Percentiles rank a stretch among this genome's conserved stretches.
These are phyloP conservation scores for Saccharomycopsis fodiens DNA, from an alignment of 805 yeast species.

Conservation along the genomic window DNA sequence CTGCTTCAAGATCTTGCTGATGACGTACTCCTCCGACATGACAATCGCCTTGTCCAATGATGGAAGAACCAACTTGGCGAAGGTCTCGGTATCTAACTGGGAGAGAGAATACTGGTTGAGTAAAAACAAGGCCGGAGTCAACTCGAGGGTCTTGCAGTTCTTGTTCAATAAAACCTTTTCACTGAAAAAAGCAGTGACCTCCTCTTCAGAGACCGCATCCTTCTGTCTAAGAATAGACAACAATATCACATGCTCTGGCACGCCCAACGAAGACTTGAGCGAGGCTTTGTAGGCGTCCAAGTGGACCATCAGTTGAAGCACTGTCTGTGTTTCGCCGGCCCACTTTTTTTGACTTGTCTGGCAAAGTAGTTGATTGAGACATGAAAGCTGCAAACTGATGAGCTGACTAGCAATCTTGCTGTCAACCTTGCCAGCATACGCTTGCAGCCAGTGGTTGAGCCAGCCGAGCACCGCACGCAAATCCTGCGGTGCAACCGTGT, in stretches of 20 bases:
- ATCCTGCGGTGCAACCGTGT: conserved; percentile 8
- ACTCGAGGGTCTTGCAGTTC: conserved; percentile 35
- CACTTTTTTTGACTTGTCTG: background rate
- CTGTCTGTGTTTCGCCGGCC: background rate
- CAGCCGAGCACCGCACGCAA: conserved; percentile 6
- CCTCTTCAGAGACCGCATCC: background rate
- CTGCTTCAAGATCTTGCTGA: conserved; percentile 45
- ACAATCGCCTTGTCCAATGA: conserved; percentile 65
- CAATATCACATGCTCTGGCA: conserved; percentile 10
- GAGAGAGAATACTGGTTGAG: conserved; percentile 34
- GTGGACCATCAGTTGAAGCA: background rate
- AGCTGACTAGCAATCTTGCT: background rate
- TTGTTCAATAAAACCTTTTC: conserved; percentile 42
- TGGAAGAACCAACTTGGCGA: conserved; percentile 41
- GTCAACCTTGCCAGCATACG: background rate
- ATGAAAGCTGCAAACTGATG: conserved; percentile 7
- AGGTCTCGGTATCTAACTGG: conserved; percentile 33
- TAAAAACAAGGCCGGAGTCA: conserved; percentile 33
- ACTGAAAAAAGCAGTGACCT: conserved; percentile 24
- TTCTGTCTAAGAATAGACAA: conserved; percentile 4
- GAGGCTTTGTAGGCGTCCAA: background rate
- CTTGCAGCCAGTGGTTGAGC: conserved; percentile 3
- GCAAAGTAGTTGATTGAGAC: conserved; percentile 2
- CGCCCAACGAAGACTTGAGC: background rate
- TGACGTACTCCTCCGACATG: conserved; percentile 69